Conservation (phyloP, 108 stramenopile species). For the Pseudonitzschia pungens region DNA sequence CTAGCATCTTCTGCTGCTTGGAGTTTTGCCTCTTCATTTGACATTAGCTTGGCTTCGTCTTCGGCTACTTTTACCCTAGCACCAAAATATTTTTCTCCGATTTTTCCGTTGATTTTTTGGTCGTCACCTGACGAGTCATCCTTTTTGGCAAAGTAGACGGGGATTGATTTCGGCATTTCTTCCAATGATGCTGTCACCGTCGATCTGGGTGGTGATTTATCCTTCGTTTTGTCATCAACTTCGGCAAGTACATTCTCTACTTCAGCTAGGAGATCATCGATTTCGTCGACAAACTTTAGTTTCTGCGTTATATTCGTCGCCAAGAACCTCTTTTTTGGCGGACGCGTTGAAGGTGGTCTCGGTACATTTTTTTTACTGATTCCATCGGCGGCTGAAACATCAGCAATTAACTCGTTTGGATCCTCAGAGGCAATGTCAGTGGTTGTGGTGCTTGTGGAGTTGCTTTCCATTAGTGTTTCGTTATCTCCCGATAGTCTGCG, state of each 20-base stretch:
- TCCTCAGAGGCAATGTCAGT: background rate
- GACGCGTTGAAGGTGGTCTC: background rate
- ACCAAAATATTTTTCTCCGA: background rate
- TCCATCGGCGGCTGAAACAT: background rate
- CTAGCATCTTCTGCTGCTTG: background rate
- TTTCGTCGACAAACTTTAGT: conserved; percentile 1
- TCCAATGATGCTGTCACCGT: background rate
- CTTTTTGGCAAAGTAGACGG: background rate
- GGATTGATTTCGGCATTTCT: background rate
- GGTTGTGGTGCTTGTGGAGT: background rate
- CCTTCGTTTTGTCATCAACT: conserved; percentile 6
- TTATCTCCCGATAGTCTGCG: background rate
- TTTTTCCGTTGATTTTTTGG: background rate
- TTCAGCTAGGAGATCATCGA: conserved; percentile 2
- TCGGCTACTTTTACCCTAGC: background rate
- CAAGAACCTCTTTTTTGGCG: background rate
- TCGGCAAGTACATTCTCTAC: conserved; percentile 4
- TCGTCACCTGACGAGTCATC: background rate
- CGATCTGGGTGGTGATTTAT: background rate
- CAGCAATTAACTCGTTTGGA: background rate
- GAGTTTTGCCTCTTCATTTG: background rate
- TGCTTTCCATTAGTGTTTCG: background rate
- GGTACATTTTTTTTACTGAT: background rate
- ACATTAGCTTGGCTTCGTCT: background rate
- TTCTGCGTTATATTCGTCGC: background rate